phyloP scores from a whole-genome alignment of 371 early-diverging fungal species.

The Coemansia sp. region DNA sequence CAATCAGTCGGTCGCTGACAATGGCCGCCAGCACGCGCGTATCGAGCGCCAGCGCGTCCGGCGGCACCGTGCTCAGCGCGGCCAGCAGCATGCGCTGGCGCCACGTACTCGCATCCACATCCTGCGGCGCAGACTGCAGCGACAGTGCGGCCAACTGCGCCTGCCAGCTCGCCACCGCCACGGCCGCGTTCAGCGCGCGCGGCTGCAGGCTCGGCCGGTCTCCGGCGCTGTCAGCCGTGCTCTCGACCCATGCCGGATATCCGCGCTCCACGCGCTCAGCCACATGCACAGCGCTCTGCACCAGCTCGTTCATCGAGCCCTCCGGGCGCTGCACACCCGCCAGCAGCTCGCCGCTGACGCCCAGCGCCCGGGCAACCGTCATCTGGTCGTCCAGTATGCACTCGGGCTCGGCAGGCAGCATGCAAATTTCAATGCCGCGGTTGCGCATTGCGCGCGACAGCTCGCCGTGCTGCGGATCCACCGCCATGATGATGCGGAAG shows the following conservation, averaged over 20 bases:
- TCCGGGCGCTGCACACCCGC: not conserved
- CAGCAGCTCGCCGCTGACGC: conserved; percentile 13
- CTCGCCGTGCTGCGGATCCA: conserved; percentile 94
- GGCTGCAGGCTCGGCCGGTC: conserved; percentile 5
- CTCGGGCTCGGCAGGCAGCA: conserved; percentile 47
- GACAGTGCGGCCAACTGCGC: conserved; percentile 5
- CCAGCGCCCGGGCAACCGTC: conserved; percentile 17
- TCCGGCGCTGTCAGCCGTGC: not conserved
- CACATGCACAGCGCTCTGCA: conserved; percentile 26
- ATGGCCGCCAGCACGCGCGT: conserved; percentile 2
- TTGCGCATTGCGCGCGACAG: conserved; percentile 97
- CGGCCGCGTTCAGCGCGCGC: conserved; percentile 6
- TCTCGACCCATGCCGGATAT: conserved; percentile 1
- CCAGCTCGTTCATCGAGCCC: conserved; percentile 13
- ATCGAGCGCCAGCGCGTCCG: not conserved
- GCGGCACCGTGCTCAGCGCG: conserved; percentile 17
- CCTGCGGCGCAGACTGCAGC: not conserved
- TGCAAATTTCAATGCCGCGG: conserved; percentile 85
- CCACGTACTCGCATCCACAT: conserved; percentile 9
- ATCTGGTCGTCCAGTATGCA: conserved; percentile 9
- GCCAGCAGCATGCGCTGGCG: conserved; percentile 32
- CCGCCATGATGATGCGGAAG: conserved; percentile 98
- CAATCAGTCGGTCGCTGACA: not conserved
- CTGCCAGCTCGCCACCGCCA: conserved; percentile 30
- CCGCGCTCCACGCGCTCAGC: conserved; percentile 45